Evolutionary conservation across 163 green algal genomes (phyloP).

Genomic region (Chlamydomonas reinhardtii): DNA sequence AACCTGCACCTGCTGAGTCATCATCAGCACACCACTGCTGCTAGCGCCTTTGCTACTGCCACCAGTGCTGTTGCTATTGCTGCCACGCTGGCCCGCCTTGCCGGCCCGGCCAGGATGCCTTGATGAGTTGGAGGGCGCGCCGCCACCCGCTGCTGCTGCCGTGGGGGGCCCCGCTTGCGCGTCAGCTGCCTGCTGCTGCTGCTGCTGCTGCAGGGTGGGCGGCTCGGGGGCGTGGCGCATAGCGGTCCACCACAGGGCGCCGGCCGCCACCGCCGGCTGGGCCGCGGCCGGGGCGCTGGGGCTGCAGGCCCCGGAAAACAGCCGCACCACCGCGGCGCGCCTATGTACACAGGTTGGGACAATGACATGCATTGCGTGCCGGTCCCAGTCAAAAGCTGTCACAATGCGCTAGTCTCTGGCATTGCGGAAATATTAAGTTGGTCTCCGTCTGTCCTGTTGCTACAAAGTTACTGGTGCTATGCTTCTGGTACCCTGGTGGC

Average conservation of each 20-base stretch:
- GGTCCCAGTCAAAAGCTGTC: no score
- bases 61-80: background rate
- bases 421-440: no score
- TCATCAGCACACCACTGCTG: background rate
- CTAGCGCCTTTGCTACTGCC: no score
- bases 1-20: slow-evolving; percentile 36
- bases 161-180: background rate
- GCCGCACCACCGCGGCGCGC: background rate
- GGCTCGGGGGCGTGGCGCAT: slow-evolving; percentile 18
- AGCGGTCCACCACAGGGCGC: slow-evolving; percentile 36
- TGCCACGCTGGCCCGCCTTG: no score
- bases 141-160: no score
- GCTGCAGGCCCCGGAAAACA: slow-evolving; percentile 10
- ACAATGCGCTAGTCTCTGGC: no score
- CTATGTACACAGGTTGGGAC: slow-evolving; percentile 5
- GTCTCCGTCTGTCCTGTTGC: no score
- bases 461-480: no score
- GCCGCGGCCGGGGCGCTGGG: slow-evolving; percentile 6
- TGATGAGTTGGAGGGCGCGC: no score
- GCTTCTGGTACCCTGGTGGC: no score
- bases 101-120: background rate
- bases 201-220: background rate
- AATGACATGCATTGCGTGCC: no score
- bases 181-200: background rate
- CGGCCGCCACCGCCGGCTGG: slow-evolving; percentile 9